Base-by-base conservation (phyloP, 306 rosid species). In the Citrullus colocynthis region DNA sequence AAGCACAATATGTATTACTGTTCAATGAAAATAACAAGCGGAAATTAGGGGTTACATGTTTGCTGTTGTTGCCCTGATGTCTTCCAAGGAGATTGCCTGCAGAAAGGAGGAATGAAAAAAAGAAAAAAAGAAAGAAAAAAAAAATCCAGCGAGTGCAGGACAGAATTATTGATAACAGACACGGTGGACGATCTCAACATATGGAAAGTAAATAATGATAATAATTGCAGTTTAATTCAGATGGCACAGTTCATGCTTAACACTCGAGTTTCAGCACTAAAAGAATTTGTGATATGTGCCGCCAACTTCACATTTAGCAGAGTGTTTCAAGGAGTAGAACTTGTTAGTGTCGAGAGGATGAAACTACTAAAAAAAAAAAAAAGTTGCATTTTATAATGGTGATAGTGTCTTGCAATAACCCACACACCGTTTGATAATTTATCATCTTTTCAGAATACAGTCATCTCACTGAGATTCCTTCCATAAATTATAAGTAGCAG, bases 21-120 rank as follows among this genome's bases (percentile, higher is more conserved):
- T 55, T 32, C 52, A 57, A 49, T 61, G 32, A 41, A 39, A 15
- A 44, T 45, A 48, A 62, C 45, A 30, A 17, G 57, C 18, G 41
- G 41, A 64, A 24, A 49, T 42, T 62, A 2, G 24, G 61, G 36
- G 37, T 88, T 86, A 95, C 89, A 95, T 88, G 83, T 88, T 92
- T 83, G 89, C 87, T 54, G 97, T 91, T 42, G 97, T 5, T 84
- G 84, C 88, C 87, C 44, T 89, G 85, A 92, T 95, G 89, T 95
- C 97, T 13, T 92, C 98, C 89, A 95, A 78, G 55, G 93, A 62
- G 60, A 95, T 91, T 20, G 69, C 0, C 98, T 95, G 90, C 97
- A 88, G 54, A 71, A 49, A 72, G 49, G 44, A 28, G 77, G 58
- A 52, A 6, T 55, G 24, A 4, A 15, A 15, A 52, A 48, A 2